Percentiles rank a stretch among this genome's conserved stretches.
These are phyloP conservation scores for Fusarium zealandicum DNA, from an alignment of 2,329 filamentous ascomycete genomes.

Conservation along the genomic window DNA sequence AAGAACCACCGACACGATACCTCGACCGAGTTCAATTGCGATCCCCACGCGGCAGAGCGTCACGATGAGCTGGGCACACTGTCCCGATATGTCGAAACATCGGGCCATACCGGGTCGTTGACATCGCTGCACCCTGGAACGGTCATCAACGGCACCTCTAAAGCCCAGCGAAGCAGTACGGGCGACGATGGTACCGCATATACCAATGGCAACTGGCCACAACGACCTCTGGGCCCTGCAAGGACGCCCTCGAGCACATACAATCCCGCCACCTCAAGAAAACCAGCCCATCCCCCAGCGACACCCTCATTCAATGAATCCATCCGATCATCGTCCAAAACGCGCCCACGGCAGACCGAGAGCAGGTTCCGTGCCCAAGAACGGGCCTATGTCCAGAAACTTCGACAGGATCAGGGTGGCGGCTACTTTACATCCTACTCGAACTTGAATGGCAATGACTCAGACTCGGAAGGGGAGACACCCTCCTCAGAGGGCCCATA, in stretches of 20 bases:
- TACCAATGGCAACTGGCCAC: slow-evolving; percentile 55
- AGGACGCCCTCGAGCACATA: slow-evolving; percentile 83
- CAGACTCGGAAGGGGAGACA: slow-evolving; percentile 89
- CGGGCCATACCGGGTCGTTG: slow-evolving; percentile 51
- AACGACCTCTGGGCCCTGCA: slow-evolving; percentile 72
- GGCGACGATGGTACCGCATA: slow-evolving; percentile 42
- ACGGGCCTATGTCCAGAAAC: slow-evolving; percentile 90
- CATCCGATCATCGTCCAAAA: slow-evolving; percentile 61
- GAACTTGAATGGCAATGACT: slow-evolving; percentile 70
- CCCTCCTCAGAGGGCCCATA: slow-evolving; percentile 84
- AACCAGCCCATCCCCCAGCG: slow-evolving; percentile 51
- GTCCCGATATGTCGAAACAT: slow-evolving; percentile 52
- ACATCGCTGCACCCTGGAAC: slow-evolving; percentile 52
- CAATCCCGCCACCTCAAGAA: slow-evolving; percentile 69
- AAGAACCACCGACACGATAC: slow-evolving; percentile 48
- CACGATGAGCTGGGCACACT: slow-evolving; percentile 58
- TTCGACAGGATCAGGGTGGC: slow-evolving; percentile 73
- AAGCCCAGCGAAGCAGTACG: slow-evolving; percentile 49
- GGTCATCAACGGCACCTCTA: slow-evolving; percentile 51
- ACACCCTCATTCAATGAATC: slow-evolving; percentile 54
- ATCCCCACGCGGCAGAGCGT: slow-evolving; percentile 56
- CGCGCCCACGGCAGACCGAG: slow-evolving; percentile 56
- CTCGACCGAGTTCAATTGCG: slow-evolving; percentile 43
- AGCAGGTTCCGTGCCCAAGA: slow-evolving; percentile 70
- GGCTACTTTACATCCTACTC: slow-evolving; percentile 78